Conservation (phyloP, 1,284 basidiomycete species). For the Ustilago trichophora region DNA sequence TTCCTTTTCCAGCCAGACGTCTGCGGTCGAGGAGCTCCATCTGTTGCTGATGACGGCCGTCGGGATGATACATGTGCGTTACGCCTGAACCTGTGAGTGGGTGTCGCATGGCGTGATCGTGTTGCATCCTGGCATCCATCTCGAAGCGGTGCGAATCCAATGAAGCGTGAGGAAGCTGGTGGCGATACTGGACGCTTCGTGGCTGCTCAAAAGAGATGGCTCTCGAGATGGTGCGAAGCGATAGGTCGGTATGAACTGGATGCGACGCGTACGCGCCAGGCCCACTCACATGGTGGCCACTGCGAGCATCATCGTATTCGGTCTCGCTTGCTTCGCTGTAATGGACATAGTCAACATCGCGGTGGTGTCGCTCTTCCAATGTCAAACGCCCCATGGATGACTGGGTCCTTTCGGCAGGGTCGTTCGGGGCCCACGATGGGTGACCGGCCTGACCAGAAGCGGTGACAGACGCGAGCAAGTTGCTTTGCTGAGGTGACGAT, state of each 20-base stretch:
- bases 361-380: conserved; percentile 16
- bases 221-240: conserved; percentile 11
- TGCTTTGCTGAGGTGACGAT: neutral
- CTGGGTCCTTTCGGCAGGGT: conserved; percentile 1
- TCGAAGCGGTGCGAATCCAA: conserved; percentile 1
- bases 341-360: neutral
- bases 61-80: conserved; percentile 9
- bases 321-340: neutral
- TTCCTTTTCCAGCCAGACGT: conserved; percentile 40
- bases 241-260: neutral
- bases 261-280: neutral
- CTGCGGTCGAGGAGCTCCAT: conserved; percentile 33
- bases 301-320: neutral
- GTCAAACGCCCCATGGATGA: conserved; percentile 13
- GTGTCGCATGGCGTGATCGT: conserved; percentile 4
- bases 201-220: conserved; percentile 32
- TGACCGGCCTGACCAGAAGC: conserved; percentile 19
- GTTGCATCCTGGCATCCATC: neutral
- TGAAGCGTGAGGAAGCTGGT: neutral
- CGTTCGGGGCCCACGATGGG: conserved; percentile 1
- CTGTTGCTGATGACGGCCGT: conserved; percentile 29
- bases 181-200: neutral
- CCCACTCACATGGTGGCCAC: neutral
- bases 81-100: neutral
- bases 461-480: neutral